Base-by-base conservation (phyloP, 805 yeast genomes). In the Saccharomycopsis capsularis region DNA sequence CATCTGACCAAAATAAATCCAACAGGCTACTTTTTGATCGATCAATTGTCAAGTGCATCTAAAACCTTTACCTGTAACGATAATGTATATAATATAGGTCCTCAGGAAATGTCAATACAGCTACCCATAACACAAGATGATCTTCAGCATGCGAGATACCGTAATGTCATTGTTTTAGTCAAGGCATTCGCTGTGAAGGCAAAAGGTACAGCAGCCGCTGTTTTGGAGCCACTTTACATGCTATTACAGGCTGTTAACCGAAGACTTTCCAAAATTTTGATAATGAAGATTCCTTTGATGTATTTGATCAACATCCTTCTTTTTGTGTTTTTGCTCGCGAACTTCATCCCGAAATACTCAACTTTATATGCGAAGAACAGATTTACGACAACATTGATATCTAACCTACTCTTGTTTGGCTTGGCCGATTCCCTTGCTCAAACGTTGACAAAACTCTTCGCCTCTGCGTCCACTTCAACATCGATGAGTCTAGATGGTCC, bases 401-500 rank as follows among this genome's bases (percentile, higher is more conserved):
- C 96, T 1, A 91, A 91, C 60, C 66, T 85, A 25, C 79, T 90
- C 3, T 68, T 91, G 3, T 86, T 81, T 62, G 96, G 96, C 0
- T 79, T 88, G n/a, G 89, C 97, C 0, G 98, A 91, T 62, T 78
- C 90, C 0, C 61, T 90, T 54, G 98, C 98, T 0, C 98, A 91
- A 63, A 74, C 84, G 2, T 69, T 88, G 3, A 59, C 76, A 3
- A 65, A 72, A 30, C 62, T 68, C 16, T 37, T 47, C 38, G 22
- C 43, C 21, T 21, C 32, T 13, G 44, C 35, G 27, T 11, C 13
- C 15, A n/a, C 15, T 24, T 19, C 18, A 37, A 25, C n/a, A 38
- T 38, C 21, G 9, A 13, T 32, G 48, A 13, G 50, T 57, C 32
- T 13, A 29, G 11, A 13, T 29, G 13, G 11, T 29, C 11, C 13